A percentile compares a stretch with the other conserved stretches of the same genome.
Evolutionary conservation across 192 early-diverging fungal species (phyloP).

Genomic region (Piromyces sp.): DNA sequence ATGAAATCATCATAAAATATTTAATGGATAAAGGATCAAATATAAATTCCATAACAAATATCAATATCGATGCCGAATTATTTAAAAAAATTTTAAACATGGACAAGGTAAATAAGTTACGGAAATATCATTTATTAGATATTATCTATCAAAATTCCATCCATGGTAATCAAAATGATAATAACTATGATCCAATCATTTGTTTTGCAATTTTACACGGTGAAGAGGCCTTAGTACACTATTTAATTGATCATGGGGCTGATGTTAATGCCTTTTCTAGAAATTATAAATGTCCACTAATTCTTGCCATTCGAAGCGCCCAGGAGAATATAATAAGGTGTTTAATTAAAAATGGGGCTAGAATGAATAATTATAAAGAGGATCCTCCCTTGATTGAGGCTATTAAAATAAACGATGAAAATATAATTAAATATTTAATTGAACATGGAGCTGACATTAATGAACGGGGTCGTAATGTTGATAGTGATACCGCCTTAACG

Average conservation of each 20-base stretch:
- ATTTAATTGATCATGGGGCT: not conserved
- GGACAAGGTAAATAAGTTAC: not conserved
- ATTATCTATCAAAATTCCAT: not conserved
- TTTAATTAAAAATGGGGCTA: not conserved
- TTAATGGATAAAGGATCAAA: not conserved
- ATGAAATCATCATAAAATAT: not conserved
- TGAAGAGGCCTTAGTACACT: not conserved
- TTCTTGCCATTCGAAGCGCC: not conserved
- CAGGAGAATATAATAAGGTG: not conserved
- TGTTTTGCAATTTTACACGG: not conserved
- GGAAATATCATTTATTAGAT: not conserved
- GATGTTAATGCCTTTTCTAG: not conserved
- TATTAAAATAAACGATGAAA: not conserved
- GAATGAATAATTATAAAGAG: not conserved
- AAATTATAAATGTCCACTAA: not conserved
- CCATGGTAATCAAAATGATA: not conserved
- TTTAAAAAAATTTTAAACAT: not conserved
- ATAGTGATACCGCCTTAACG: not conserved
- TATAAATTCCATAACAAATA: not conserved
- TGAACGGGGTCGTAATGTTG: not conserved
- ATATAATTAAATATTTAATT: not conserved
- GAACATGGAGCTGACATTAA: not conserved
- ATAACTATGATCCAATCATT: not conserved
- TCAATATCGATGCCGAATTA: not conserved
- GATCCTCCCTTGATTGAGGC: not conserved